Base-by-base conservation (phyloP, 176 grass and related monocot species). In the Themeda triandra region DNA sequence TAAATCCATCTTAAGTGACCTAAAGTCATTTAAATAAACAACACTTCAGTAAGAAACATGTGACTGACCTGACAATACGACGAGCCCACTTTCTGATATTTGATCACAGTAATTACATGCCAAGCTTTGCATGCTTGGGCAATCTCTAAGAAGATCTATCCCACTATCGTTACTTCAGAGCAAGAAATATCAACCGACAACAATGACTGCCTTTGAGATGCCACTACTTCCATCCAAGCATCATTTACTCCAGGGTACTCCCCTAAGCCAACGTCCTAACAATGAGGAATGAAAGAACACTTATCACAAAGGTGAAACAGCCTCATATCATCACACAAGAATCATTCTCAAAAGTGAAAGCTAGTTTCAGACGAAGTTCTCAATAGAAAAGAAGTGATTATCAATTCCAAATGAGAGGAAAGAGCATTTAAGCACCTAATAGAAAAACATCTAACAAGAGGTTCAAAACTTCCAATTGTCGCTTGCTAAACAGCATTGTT, bases 171-270 rank as follows among this genome's bases (percentile, higher is more conserved):
- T 66, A 99, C 89, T 33, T 99, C 96, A 32, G 96, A 99, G 82
- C 87, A 95, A 88, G 93, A 94, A 74, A 99, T 86, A 71, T 96
- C 96, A 84, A 96, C 87, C 0, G 93, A 96, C 32, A 99, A 72
- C 76, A 99, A 91, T 51, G 96, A 99, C 23, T 94, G 75, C 71
- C 78, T 92, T 84, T 99, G 96, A 24, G 93, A 96, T 87, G 89
- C 86, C 64, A 96, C 82, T 51, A 99, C 83, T 58, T 83, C 85
- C 88, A 99, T 94, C 96, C 96, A 99, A 85, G 83, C 53, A 89
- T 99, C 96, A 30, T 92, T 94, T 48, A 99, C 96, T 89, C 96
- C 96, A 79, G 88, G 91, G 68, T 94, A 99, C 59, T 92, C 93
- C 63, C 91, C 89, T 82, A 99, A 79, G 79, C 85, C 83, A 75